phyloP scores from a whole-genome alignment of 192 early-diverging fungal species.

The Podila epicladia region DNA sequence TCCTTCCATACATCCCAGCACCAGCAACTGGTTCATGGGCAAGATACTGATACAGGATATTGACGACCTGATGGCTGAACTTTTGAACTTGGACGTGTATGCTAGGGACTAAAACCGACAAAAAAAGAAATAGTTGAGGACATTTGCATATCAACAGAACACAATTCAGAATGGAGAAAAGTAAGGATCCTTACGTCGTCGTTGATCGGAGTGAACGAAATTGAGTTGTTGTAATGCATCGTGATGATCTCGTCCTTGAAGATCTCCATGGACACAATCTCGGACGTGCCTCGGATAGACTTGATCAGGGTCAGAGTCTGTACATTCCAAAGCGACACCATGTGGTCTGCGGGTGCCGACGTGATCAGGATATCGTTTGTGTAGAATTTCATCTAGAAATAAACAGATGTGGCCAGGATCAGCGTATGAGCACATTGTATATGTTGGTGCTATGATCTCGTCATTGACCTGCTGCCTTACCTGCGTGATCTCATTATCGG shows the following conservation, averaged over 20 bases:
- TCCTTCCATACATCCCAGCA: conserved; percentile 66
- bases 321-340: conserved; percentile 67
- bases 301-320: conserved; percentile 57
- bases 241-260: conserved; percentile 71
- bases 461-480: conserved; percentile 27
- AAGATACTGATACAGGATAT: conserved; percentile 62
- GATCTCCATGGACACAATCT: conserved; percentile 64
- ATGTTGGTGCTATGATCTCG: too few species aligned
- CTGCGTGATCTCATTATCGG: conserved; percentile 63
- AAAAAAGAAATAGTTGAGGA: neutral
- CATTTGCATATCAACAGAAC: neutral
- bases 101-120: conserved; percentile 53
- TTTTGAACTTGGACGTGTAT: conserved; percentile 69
- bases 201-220: conserved; percentile 68
- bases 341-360: conserved; percentile 64
- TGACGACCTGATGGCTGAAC: conserved; percentile 61
- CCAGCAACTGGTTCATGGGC: conserved; percentile 64
- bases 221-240: conserved; percentile 65
- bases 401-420: neutral
- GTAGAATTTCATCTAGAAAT: conserved; percentile 63
- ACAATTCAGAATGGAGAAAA: neutral
- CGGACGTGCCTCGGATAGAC: conserved; percentile 60
- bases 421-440: neutral
- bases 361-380: conserved; percentile 63
- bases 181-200: conserved; percentile 58